Percentiles rank a stretch among this genome's conserved stretches.
phyloP scores from a whole-genome alignment of 805 yeast species.

The Lipomyces orientalis region DNA sequence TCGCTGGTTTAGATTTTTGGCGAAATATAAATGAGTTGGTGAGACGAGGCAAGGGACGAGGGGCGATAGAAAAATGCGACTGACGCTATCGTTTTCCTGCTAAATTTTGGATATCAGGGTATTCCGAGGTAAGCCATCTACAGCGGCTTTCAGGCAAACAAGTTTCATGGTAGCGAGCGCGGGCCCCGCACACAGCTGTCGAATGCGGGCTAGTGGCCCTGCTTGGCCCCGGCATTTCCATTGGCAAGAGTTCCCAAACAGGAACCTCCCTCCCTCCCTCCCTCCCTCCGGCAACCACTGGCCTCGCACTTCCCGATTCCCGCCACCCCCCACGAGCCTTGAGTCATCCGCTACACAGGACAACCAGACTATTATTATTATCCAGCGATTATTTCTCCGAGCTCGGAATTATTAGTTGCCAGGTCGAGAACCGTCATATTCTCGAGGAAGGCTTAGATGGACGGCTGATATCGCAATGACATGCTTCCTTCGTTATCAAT shows the following conservation, averaged over 20 bases:
- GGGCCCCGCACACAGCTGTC: not conserved
- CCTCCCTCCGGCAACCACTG: not conserved
- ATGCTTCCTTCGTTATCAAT: too few relatives aligned
- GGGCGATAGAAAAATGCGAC: too few relatives aligned
- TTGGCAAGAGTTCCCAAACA: not conserved
- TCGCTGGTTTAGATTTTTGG: not conserved
- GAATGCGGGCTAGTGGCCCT: not conserved
- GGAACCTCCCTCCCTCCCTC: not conserved
- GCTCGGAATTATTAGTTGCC: not conserved
- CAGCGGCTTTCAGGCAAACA: too few relatives aligned
- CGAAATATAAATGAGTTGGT: not conserved
- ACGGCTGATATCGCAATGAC: not conserved
- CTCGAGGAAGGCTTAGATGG: too few relatives aligned
- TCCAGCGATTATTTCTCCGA: not conserved
- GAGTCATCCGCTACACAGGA: not conserved
- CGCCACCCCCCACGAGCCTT: not conserved
- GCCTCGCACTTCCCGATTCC: not conserved
- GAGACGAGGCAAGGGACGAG: not conserved
- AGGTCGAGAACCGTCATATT: too few relatives aligned
- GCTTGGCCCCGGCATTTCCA: not conserved
- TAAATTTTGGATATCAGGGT: too few relatives aligned
- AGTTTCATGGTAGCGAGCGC: not conserved
- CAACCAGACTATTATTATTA: too few relatives aligned
- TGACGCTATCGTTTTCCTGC: too few relatives aligned
- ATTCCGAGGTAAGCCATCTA: too few relatives aligned